These are phyloP conservation scores for Styphnolobium japonicum DNA, from an alignment of 306 rosid species.

Conservation along the genomic window DNA sequence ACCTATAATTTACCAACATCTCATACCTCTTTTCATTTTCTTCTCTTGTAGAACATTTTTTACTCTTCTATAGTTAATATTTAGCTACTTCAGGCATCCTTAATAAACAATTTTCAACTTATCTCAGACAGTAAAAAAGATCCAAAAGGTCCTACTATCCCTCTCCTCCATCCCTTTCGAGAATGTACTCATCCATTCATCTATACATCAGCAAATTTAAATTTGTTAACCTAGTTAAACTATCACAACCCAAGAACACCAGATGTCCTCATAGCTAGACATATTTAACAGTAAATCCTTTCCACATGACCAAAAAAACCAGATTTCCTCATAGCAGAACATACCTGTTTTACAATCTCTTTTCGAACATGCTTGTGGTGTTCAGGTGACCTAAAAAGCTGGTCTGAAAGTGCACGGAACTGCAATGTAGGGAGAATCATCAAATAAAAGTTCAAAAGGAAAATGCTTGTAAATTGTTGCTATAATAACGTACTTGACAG, in stretches of 20 bases:
- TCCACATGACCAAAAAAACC: background rate
- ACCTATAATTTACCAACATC: background rate
- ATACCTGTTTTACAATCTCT: slow-evolving; percentile 76
- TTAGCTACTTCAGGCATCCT: background rate
- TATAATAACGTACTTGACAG: slow-evolving; percentile 69
- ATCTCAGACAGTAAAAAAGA: background rate
- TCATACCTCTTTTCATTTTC: background rate
- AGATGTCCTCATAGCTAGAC: background rate
- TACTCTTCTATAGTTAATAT: background rate
- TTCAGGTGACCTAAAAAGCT: slow-evolving; percentile 73
- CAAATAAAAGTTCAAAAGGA: slow-evolving; percentile 8
- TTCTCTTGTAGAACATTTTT: background rate
- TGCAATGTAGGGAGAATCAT: slow-evolving; percentile 36
- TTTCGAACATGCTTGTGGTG: slow-evolving; percentile 80
- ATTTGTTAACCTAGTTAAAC: background rate
- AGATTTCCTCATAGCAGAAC: background rate
- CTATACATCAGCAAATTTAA: background rate
- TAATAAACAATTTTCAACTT: background rate
- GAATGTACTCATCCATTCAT: background rate
- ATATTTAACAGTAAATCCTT: background rate
- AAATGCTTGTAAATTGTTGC: background rate
- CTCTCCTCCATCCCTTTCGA: background rate
- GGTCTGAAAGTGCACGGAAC: slow-evolving; percentile 92
- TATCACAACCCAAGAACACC: background rate
- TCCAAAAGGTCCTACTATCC: background rate